Conservation (phyloP, 192 early-diverging fungal genomes). For the Backusella psychrophila region DNA sequence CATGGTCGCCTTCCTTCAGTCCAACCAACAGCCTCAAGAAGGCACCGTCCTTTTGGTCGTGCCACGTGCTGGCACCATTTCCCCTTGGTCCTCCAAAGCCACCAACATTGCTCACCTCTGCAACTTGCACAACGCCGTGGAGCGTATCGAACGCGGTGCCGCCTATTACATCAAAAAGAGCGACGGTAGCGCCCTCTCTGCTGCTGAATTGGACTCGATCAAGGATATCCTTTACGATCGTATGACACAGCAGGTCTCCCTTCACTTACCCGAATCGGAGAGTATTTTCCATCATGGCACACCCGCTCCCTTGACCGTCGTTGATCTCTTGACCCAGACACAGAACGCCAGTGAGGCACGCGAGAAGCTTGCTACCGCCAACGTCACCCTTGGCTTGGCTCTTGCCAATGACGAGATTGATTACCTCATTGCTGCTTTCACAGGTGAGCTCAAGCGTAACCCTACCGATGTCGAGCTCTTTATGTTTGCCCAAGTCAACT, state of each 20-base stretch:
- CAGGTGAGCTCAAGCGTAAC: constrained; percentile 65
- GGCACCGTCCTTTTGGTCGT: constrained; percentile 68
- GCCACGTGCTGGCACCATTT: constrained; percentile 94
- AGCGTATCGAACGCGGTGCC: constrained; percentile 87
- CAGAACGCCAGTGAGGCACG: constrained; percentile 43
- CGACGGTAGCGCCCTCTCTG: constrained; percentile 29
- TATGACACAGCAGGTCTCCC: constrained; percentile 89
- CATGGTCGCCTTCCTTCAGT: constrained; percentile 18
- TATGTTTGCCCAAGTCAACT: constrained; percentile 99
- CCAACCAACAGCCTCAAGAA: constrained; percentile 30
- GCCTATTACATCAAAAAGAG: constrained; percentile 65
- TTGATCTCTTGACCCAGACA: constrained; percentile 39
- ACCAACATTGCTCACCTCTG: constrained; percentile 96
- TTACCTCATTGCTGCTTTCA: constrained; percentile 87
- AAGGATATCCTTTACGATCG: constrained; percentile 75
- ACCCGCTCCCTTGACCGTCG: constrained; percentile 57
- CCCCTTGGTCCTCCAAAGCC: constrained; percentile 99
- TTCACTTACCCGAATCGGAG: constrained; percentile 58
- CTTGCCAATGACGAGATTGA: constrained; percentile 96
- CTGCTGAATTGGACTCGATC: constrained; percentile 49
- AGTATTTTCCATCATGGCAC: constrained; percentile 72
- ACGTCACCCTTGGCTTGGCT: constrained; percentile 90
- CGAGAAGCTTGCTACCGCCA: constrained; percentile 72
- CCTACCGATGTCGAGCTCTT: constrained; percentile 99
- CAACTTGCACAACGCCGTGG: constrained; percentile 69